Base-by-base conservation (phyloP, 306 rosid species). In the Cotoneaster glaucophyllus region DNA sequence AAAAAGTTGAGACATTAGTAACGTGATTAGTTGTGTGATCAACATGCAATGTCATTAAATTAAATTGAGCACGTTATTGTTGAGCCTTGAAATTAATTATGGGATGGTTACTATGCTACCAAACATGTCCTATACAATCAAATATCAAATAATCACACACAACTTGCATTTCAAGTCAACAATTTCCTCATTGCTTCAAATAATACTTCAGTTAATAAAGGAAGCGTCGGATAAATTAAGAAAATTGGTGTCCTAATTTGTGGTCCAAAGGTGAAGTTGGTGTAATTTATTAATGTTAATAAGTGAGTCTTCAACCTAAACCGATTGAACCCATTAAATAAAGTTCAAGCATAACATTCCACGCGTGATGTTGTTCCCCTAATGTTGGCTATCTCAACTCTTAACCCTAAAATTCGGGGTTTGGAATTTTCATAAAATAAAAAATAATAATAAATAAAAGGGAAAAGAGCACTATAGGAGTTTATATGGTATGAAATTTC, bases 221-320 rank as follows among this genome's bases (percentile, higher is more conserved):
- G 25, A 9, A 77, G 5, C 17, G 31, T 68, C 29, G 67, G 69
- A 73, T 13, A 14, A 15, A 39, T 52, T 32, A 73, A 66, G 63
- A 71, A 71, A 62, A 68, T 26, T 21, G 50, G 12, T 41, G 59
- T 58, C 54, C 24, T 28, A 56, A 73, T 56, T 37, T 11, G 70
- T 77, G 80, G 75, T 74, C 44, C 71, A 37, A 44, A 26, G 44
- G 41, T 61, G 76, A 68, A 73, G 82, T 67, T 67, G 79, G 75
- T 61, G 62, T 32, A 45, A 62, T 21, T 15, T 6, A 26, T 76
- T 59, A 76, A 83, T 83, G 57, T 7, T n/a, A 37, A 52, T 48
- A 48, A 48, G 21, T n/a, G 34, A 61, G 54, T 13, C 72, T 48
- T 44, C 41, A 67, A 84, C 83, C 83, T 70, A 84, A 77, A 71